Evolutionary conservation across 192 early-diverging fungal genomes (phyloP), one percentile per base, ranked within the genome.

Genomic region (Entrophospora sp.): DNA sequence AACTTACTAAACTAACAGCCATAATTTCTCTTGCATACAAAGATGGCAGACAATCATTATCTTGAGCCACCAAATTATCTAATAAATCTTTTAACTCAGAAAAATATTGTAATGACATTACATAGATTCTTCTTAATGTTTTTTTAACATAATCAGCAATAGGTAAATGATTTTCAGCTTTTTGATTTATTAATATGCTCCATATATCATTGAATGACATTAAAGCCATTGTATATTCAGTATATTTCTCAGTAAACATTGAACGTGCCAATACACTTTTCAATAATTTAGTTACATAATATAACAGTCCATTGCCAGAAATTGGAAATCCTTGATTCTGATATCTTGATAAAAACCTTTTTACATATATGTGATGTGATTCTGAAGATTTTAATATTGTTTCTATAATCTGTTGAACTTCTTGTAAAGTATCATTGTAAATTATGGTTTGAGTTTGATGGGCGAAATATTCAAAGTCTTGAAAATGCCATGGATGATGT

Each of bases 21-120:
- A 84, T 84, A 40, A 84, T 84, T 52, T 82, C 80, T 27, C 67
- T 69, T 60, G 75, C 76, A 27, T 81, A 84, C 16, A 73, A 74
- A 42, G 79, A 75, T 24, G 70, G 52, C 4, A 74, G 61, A 68
- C 40, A 72, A 27, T 77, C 78, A 31, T 77, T 79, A 5, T 75
- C 77, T 59, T 84, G 71, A 10, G 71, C 58, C 38, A 69, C 56
- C 3, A 70, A 66, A 31, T 75, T 72, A n/a, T 79, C 71, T 30
- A 73, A 72, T 48, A 79, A 75, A 1, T 68, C 62, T 18, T 72
- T 70, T 40, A 84, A 75, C 40, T 84, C 82, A 16, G 77, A 64
- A 71, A 75, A 84, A 68, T 82, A 84, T 35, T 75, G 75, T 25
- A 82, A 71, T 20, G 73, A 73, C 74, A 81, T 80, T 8, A 80